Percentiles rank a stretch among this genome's conserved stretches.
phyloP scores from a whole-genome alignment of 1,139 yeast species.

The Pichia sp. region DNA sequence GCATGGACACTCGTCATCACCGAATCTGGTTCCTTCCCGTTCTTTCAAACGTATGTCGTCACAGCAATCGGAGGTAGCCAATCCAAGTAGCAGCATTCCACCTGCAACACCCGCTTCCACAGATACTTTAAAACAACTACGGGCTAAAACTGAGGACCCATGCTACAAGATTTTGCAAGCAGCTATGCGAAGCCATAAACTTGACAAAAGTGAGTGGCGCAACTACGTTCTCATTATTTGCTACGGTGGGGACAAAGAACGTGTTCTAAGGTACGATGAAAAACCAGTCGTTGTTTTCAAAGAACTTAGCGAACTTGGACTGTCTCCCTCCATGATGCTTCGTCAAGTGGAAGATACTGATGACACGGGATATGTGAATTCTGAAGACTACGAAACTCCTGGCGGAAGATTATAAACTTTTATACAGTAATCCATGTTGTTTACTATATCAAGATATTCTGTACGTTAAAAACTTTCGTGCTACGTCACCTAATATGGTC shows the following conservation, averaged over 20 bases:
- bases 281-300: constrained; percentile 87
- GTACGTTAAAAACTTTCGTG: too few species aligned
- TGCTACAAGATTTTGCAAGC: constrained; percentile 85
- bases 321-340: constrained; percentile 90
- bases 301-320: constrained; percentile 80
- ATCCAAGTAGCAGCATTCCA: neutral
- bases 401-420: constrained; percentile 45
- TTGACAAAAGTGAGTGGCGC: constrained; percentile 79
- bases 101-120: neutral
- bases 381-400: constrained; percentile 39
- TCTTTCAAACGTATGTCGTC: neutral
- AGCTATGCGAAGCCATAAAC: constrained; percentile 82
- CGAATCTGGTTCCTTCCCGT: neutral
- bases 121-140: constrained; percentile 79
- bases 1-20: neutral
- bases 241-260: constrained; percentile 79
- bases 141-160: constrained; percentile 90
- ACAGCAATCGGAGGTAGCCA: neutral
- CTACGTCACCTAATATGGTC: constrained; percentile 55
- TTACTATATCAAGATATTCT: neutral
- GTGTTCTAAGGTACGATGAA: constrained; percentile 78
- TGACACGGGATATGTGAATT: constrained; percentile 28
- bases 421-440: neutral
- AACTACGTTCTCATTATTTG: constrained; percentile 86
- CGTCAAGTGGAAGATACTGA: constrained; percentile 65